Evolutionary conservation across 2,329 filamentous ascomycete species (phyloP), one percentile per base, ranked within the genome.

Genomic region (Bipolaris oryzae): DNA sequence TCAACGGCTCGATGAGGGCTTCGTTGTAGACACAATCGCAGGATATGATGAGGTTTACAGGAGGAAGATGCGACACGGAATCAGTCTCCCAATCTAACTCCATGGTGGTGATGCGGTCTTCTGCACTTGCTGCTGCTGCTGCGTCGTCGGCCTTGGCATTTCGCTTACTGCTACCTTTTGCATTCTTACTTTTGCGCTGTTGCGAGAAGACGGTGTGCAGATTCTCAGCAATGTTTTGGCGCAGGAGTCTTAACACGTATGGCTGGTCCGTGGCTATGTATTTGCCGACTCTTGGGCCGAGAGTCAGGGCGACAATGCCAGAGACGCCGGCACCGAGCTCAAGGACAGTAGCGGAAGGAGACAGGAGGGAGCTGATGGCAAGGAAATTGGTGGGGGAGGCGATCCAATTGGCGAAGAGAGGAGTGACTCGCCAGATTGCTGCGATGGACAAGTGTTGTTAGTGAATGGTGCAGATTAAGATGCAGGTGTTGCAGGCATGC

Each of bases 11-110:
- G 21, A 98, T 85, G 3, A 98, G 84, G 2, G 89, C 85, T 63
- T 96, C 91, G 76, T 98, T 99, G 80, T 96, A 99, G 65, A 99
- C 89, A 76, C 93, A 97, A 76, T 99, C 95, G 71, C 92, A 96
- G 3, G 92, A 92, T 34, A 98, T 74, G 10, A 98, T 80, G 13
- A 87, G 77, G 68, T 96, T 89, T 63, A 95, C 83, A 58, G 86
- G 83, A 0, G 82, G 80, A 7, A 80, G 65, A 3, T 71, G 69
- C 1, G 68, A 63, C 1, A 83, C 73, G 44, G 79, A 76, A 64
- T 85, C 81, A 1, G 74, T 74, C 72, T 98, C 93, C 95, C 95
- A 99, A 77, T 99, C 94, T 0, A 97, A 80, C 7, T 55, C 43
- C n/a, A 53, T n/a, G 10, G 56, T 42, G 25, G 33, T 50, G 25